These are phyloP conservation scores for Reutealis trisperma DNA, from an alignment of 345 rosid genomes.

Conservation along the genomic window DNA sequence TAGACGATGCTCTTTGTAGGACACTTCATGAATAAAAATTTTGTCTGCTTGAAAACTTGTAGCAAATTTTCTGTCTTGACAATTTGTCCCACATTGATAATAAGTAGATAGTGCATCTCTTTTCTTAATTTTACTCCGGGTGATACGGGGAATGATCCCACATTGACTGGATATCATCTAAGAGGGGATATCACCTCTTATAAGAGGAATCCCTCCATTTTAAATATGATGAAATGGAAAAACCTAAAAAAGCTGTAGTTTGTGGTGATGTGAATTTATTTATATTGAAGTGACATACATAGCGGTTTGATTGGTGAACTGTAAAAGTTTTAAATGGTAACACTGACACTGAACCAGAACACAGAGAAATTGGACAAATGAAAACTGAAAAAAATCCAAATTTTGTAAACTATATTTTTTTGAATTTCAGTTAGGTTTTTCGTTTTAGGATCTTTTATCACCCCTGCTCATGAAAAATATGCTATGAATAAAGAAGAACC, in stretches of 20 bases:
- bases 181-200: neutral
- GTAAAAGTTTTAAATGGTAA: neutral
- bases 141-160: neutral
- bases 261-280: neutral
- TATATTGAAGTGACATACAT: neutral
- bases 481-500: constrained; percentile 41
- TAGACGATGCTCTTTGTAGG: neutral
- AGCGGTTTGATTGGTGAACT: neutral
- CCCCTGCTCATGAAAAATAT: neutral
- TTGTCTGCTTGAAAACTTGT: neutral
- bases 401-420: neutral
- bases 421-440: neutral
- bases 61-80: neutral
- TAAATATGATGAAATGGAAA: neutral
- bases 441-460: neutral
- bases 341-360: neutral
- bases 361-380: neutral
- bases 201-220: neutral
- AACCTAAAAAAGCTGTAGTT: neutral
- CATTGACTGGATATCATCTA: neutral
- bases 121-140: neutral
- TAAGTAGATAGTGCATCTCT: neutral
- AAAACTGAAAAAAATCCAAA: neutral
- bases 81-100: neutral
- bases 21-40: neutral